Evolutionary conservation across 2,329 filamentous ascomycete species (phyloP), one percentile per base, ranked within the genome.

Genomic region (Proliferodiscus dingleyae): DNA sequence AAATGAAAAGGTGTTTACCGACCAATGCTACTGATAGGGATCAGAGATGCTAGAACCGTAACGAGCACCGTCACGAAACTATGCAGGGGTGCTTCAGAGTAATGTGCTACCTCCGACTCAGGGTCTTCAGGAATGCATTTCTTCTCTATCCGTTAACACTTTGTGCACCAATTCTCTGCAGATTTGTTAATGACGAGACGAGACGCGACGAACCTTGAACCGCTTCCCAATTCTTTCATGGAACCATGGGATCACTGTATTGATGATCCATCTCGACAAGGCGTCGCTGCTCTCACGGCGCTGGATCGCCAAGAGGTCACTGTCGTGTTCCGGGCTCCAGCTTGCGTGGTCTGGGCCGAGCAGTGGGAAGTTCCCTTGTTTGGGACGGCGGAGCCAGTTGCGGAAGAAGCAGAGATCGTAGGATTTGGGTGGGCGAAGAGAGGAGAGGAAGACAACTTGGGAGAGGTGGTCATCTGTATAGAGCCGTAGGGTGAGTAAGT

Each of bases 221-320:
- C 21, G 15, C 54, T 47, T 6, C 37, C 29, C 8, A 45, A 34
- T 11, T 41, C 45, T 11, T 18, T 23, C 38, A 37, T 60, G 57
- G 28, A 49, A 57, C 21, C 37, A 44, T 3, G 59, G 56, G 3
- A 60, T 36, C 1, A 55, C 29, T 13, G 22, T 19, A 11, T 52
- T 39, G 5, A 30, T 46, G n/a, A 60, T 29, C 54, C 51, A 57
- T 21, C 43, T 32, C 4, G 56, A 57, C 11, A 59, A 47, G 15
- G 49, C 40, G 36, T 54, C 52, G 16, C 32, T 37, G 11, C 38
- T 21, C 13, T 47, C 24, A 15, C 51, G 46, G 7, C 47, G 39
- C 13, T 48, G 44, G 7, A 63, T 47, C 1, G 59, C 49, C 9
- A 61, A 11, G 7, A 63, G 52, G 37, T 63, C 61, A 2, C 45